Conservation (phyloP, 495 filamentous ascomycete genomes). For the Penicillium riverlandense region DNA sequence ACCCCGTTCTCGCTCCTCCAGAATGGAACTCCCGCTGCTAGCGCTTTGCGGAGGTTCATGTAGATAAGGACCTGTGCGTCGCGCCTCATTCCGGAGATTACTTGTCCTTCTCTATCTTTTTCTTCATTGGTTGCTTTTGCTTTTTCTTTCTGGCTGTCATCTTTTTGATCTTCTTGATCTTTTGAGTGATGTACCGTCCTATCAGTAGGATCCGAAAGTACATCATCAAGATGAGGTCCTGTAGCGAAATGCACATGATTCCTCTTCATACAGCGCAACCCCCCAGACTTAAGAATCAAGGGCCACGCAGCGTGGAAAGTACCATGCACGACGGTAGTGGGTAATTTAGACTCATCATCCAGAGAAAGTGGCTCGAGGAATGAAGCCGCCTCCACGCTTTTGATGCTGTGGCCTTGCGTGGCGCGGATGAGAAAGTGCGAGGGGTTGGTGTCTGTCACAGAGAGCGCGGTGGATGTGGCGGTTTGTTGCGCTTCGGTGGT, state of each 20-base stretch:
- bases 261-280: constrained; percentile 69
- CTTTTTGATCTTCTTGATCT: too few species aligned
- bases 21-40: constrained; percentile 64
- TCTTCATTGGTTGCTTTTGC: too few species aligned
- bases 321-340: constrained; percentile 70
- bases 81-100: constrained; percentile 79
- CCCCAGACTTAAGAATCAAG: constrained; percentile 62
- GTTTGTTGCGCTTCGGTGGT: constrained; percentile 18
- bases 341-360: constrained; percentile 42
- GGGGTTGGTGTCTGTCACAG: constrained; percentile 37
- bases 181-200: background rate
- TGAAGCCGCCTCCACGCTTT: constrained; percentile 55
- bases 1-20: constrained; percentile 87
- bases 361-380: constrained; percentile 59
- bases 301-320: constrained; percentile 75
- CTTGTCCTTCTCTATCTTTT: constrained; percentile 20
- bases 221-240: constrained; percentile 46
- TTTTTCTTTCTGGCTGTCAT: too few species aligned
- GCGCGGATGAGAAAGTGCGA: constrained; percentile 82
- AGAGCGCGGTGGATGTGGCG: constrained; percentile 23
- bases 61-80: constrained; percentile 76
- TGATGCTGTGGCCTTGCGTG: constrained; percentile 75
- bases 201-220: constrained; percentile 14
- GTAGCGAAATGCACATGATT: constrained; percentile 85
- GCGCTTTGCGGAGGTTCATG: constrained; percentile 61